Base-by-base conservation (phyloP, 73 alveolate species). In the Effrenium voratum region DNA sequence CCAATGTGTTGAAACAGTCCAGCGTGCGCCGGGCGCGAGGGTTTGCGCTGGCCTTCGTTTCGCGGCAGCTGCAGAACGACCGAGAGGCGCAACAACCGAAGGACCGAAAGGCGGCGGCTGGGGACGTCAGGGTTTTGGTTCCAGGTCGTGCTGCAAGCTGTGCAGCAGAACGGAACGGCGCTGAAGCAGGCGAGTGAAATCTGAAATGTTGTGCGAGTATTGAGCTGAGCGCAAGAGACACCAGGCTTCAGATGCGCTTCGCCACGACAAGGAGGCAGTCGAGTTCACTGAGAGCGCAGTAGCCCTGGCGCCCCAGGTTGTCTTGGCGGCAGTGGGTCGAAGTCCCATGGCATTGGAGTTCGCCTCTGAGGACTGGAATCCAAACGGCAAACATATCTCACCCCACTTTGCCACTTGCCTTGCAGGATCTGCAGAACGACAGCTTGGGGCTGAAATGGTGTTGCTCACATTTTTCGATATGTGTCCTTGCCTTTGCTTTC, bases 101-200 rank as follows among this genome's bases (percentile, higher is more conserved):
- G 72, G n/a, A 55, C 68, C 22, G 68, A 22, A 22, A 15, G 12
- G 12, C 68, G 28, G 72, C 72, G 28, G n/a, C 72, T 22, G 28
- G 16, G 3, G n/a, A 57, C 16, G 72, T 22, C 72, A 30, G 16
- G 28, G 16, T 57, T 57, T 22, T 22, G 28, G 36, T 12, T 63
- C 38, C 32, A 45, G 90, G 90, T 79, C 40, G 90, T 79, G 12
- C 90, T 79, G 90, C 68, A 60, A 28, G 90, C 90, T 1, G 90
- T 79, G 66, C 45, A 79, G 44, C 90, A 79, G 28, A 79, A 79
- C 44, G 90, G 90, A 30, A 43, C 46, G 47, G 90, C 90, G 45
- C 68, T 79, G 60, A 45, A 44, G 44, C 44, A 79, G 90, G 90
- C 66, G 60, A 24, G n/a, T 22, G 72, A 57, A 55, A 55, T 22